Conservation (phyloP, 129 eudicot species). For the Mikania micrantha region DNA sequence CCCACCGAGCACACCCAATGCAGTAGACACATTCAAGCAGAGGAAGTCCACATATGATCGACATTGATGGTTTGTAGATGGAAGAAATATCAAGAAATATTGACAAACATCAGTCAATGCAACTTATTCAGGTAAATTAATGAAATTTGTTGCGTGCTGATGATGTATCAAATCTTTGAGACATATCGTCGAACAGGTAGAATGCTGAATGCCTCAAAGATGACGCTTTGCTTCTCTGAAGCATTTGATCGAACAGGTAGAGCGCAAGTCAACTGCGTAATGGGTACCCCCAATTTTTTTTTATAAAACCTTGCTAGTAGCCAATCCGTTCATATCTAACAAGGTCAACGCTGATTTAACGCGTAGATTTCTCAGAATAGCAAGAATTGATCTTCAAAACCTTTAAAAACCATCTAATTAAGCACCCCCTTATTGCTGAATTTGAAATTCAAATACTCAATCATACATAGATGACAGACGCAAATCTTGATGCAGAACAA, state of each 20-base stretch:
- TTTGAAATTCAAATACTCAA: too few relatives aligned
- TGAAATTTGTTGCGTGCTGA: background rate
- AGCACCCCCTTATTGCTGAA: too few relatives aligned
- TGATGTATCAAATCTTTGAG: background rate
- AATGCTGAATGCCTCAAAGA: background rate
- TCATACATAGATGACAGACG: background rate
- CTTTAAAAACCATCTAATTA: too few relatives aligned
- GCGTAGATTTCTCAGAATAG: too few relatives aligned
- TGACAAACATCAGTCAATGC: background rate
- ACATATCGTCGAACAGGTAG: conserved; percentile 13
- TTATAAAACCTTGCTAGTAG: background rate
- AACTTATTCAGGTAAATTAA: background rate
- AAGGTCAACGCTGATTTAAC: background rate
- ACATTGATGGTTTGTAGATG: conserved; percentile 42
- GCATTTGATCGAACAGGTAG: conserved; percentile 16
- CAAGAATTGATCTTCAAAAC: too few relatives aligned
- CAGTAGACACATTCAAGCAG: conserved; percentile 86
- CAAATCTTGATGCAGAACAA: background rate
- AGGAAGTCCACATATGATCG: conserved; percentile 77
- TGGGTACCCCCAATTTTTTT: background rate
- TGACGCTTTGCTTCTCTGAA: background rate
- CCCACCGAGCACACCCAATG: conserved; percentile 91
- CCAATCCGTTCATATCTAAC: background rate
- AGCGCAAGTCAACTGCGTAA: conserved; percentile 15
- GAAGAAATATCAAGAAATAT: conserved; percentile 4